Conservation (phyloP, 257 asterid species). For the Nicotiana undulata region DNA sequence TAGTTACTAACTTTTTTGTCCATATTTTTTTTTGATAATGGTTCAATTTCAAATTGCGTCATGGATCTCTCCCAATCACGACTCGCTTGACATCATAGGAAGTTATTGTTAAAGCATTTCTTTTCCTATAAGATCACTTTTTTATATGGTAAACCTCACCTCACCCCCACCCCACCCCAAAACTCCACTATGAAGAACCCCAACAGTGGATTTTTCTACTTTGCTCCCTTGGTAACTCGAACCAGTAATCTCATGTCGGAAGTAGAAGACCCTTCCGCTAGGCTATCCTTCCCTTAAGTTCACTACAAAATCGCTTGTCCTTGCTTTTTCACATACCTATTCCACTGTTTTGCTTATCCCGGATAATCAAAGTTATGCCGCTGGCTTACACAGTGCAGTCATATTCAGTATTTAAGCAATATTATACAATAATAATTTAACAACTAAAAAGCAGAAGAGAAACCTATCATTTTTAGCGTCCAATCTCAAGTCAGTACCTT, state of each 20-base stretch:
- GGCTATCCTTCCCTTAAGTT: neutral
- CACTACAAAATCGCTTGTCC: neutral
- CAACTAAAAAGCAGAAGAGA: slow-evolving; percentile 7
- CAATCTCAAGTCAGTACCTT: slow-evolving; percentile 49
- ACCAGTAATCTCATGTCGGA: neutral
- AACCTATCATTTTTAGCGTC: neutral
- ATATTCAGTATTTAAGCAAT: neutral
- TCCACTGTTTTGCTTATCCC: neutral
- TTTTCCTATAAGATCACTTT: neutral
- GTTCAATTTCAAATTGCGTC: neutral
- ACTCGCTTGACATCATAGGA: neutral
- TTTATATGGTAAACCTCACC: neutral
- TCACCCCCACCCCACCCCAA: neutral
- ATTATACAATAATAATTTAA: neutral
- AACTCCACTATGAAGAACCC: neutral
- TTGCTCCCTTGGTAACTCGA: neutral
- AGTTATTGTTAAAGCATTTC: neutral
- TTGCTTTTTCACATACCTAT: neutral
- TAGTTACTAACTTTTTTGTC: neutral
- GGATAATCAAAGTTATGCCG: neutral
- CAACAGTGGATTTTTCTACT: neutral
- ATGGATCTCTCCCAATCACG: neutral
- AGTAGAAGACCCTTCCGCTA: neutral
- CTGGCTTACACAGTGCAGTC: neutral
- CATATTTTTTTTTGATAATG: neutral